These are phyloP conservation scores for Favolaschia claudopus DNA, from an alignment of 768 basidiomycete species.

Conservation along the genomic window DNA sequence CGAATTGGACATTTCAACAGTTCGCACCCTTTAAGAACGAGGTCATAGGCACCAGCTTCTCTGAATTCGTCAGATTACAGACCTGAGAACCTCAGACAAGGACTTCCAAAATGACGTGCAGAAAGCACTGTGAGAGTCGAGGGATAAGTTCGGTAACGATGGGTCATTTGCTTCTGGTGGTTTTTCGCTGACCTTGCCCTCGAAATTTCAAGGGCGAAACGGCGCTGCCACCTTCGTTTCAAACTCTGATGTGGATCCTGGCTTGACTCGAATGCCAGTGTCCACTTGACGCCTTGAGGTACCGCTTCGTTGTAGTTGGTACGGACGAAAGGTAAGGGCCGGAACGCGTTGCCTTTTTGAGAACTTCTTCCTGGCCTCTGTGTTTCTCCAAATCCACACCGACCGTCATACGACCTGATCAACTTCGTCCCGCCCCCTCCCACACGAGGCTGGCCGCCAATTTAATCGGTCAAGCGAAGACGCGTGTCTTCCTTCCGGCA, in stretches of 20 bases:
- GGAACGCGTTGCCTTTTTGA: constrained; percentile 5
- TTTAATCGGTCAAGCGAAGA: background rate
- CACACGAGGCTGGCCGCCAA: background rate
- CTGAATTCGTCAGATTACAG: constrained; percentile 19
- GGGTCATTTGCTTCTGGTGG: too few species aligned
- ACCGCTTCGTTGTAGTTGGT: too few species aligned
- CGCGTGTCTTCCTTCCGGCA: background rate
- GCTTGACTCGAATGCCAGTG: too few species aligned
- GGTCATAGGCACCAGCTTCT: constrained; percentile 1
- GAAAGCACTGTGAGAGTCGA: constrained; percentile 14
- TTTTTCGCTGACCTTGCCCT: too few species aligned
- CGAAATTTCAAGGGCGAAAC: too few species aligned
- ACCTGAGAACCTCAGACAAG: constrained; percentile 8
- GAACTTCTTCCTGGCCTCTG: background rate
- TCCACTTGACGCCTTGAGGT: too few species aligned
- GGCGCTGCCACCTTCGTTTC: too few species aligned
- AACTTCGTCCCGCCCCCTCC: background rate
- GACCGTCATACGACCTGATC: constrained; percentile 12
- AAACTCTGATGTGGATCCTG: too few species aligned
- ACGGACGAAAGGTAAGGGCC: constrained; percentile 1
- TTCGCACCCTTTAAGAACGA: constrained; percentile 22
- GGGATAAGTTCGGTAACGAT: too few species aligned
- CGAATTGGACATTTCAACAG: background rate
- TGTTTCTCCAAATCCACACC: constrained; percentile 6
- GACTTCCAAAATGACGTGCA: constrained; percentile 20